A percentile compares a stretch with the other conserved stretches of the same genome.
Conservation (phyloP, 768 basidiomycete genomes). For the Trametes coccinea region DNA sequence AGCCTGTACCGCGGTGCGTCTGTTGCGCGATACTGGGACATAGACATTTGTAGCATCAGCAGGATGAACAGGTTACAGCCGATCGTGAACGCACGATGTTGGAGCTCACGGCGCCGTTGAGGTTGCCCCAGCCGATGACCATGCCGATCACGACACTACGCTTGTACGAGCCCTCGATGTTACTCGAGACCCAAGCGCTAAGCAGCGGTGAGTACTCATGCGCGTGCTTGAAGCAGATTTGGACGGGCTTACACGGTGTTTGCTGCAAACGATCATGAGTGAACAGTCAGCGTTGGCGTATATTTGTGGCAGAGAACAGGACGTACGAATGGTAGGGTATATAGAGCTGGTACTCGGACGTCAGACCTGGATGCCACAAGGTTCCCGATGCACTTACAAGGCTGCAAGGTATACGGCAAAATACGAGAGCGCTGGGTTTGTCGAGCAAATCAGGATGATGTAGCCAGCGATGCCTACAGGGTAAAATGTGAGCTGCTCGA, state of each 20-base stretch:
- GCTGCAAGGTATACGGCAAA: slow-evolving; percentile 72
- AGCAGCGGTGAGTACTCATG: not conserved
- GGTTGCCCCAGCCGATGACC: slow-evolving; percentile 69
- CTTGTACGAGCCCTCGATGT: slow-evolving; percentile 75
- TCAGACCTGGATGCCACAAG: not conserved
- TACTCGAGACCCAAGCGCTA: slow-evolving; percentile 72
- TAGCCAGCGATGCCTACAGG: slow-evolving; percentile 54
- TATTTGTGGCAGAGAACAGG: too few species aligned
- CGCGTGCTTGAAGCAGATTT: slow-evolving; percentile 15
- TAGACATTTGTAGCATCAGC: not conserved
- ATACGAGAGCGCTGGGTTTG: slow-evolving; percentile 61
- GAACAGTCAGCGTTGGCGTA: too few species aligned
- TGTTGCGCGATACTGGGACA: slow-evolving; percentile 56
- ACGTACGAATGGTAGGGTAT: slow-evolving; percentile 49
- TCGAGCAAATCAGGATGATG: slow-evolving; percentile 64
- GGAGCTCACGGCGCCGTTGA: slow-evolving; percentile 67
- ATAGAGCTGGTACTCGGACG: slow-evolving; percentile 36
- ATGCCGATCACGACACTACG: slow-evolving; percentile 68
- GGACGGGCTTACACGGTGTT: slow-evolving; percentile 46
- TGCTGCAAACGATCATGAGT: slow-evolving; percentile 22
- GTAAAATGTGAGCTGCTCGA: not conserved
- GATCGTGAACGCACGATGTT: slow-evolving; percentile 54
- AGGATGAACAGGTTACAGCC: not conserved
- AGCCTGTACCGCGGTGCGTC: slow-evolving; percentile 70
- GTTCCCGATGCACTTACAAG: slow-evolving; percentile 45